phyloP scores from a whole-genome alignment of 305 asterid species.

The Striga hermonthica region DNA sequence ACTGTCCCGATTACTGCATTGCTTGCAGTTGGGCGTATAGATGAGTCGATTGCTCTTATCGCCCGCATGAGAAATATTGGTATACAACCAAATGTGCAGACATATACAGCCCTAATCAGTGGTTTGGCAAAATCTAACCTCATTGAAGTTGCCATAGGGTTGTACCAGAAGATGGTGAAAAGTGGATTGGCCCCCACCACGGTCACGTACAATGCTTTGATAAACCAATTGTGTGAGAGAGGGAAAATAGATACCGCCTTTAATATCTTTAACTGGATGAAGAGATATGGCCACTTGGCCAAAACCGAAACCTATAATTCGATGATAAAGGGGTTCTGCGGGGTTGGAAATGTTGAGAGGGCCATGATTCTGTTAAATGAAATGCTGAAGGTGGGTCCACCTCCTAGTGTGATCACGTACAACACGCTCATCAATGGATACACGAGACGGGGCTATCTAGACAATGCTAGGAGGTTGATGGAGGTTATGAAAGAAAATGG shows the following conservation, averaged over 20 bases:
- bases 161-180: slow-evolving; percentile 81
- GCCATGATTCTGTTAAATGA: slow-evolving; percentile 72
- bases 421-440: slow-evolving; percentile 75
- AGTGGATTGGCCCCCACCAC: slow-evolving; percentile 65
- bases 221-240: slow-evolving; percentile 54
- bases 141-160: slow-evolving; percentile 69
- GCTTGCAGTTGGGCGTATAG: slow-evolving; percentile 56
- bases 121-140: slow-evolving; percentile 62
- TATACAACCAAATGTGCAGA: slow-evolving; percentile 60
- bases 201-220: slow-evolving; percentile 70
- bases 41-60: slow-evolving; percentile 67
- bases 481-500: slow-evolving; percentile 79
- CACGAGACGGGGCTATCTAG: slow-evolving; percentile 44
- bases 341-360: slow-evolving; percentile 54
- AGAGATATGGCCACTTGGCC: slow-evolving; percentile 43
- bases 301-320: slow-evolving; percentile 66
- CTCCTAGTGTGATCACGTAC: slow-evolving; percentile 65
- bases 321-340: slow-evolving; percentile 73
- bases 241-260: slow-evolving; percentile 50
- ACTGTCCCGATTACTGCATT: slow-evolving; percentile 66
- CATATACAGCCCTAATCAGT: slow-evolving; percentile 78
- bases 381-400: slow-evolving; percentile 71
- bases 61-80: slow-evolving; percentile 62
- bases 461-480: slow-evolving; percentile 73
- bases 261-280: slow-evolving; percentile 61